Percentiles rank a stretch among this genome's conserved stretches.
Evolutionary conservation across 2,329 filamentous ascomycete species (phyloP).

Genomic region (Emergomyces pasteurianus): DNA sequence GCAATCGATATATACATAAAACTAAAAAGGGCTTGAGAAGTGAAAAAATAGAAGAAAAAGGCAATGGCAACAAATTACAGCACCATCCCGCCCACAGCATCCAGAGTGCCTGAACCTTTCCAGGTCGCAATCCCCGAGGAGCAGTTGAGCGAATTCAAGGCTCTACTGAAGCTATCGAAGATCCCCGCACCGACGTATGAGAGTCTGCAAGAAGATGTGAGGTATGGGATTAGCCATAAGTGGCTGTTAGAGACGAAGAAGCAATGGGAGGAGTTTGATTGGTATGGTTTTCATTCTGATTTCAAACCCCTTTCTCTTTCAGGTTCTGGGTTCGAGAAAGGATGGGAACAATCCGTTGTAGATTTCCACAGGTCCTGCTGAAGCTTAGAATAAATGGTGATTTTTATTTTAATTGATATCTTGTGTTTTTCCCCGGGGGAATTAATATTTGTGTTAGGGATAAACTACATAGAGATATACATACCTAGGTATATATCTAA

Average conservation of each 20-base stretch:
- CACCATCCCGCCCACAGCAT: background rate
- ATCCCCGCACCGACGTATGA: background rate
- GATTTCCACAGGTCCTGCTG: background rate
- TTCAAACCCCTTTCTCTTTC: background rate
- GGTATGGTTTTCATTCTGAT: background rate
- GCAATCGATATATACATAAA: background rate
- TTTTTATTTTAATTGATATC: background rate
- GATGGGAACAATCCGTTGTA: background rate
- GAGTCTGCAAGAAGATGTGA: background rate
- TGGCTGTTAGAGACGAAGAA: background rate
- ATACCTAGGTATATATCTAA: background rate
- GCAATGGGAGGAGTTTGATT: background rate
- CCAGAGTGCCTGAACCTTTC: background rate
- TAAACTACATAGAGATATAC: background rate
- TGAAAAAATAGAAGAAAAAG: background rate
- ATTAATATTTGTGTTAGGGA: background rate
- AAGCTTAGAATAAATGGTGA: background rate
- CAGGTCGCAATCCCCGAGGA: background rate
- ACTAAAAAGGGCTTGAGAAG: background rate
- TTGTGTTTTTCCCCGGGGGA: too few relatives aligned
- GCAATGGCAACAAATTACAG: background rate
- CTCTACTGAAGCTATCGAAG: background rate
- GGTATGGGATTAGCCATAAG: background rate
- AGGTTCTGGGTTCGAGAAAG: background rate
- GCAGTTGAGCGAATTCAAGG: background rate